Evolutionary conservation across 2,329 filamentous ascomycete species (phyloP).

Genomic region (Didymella segeticola): DNA sequence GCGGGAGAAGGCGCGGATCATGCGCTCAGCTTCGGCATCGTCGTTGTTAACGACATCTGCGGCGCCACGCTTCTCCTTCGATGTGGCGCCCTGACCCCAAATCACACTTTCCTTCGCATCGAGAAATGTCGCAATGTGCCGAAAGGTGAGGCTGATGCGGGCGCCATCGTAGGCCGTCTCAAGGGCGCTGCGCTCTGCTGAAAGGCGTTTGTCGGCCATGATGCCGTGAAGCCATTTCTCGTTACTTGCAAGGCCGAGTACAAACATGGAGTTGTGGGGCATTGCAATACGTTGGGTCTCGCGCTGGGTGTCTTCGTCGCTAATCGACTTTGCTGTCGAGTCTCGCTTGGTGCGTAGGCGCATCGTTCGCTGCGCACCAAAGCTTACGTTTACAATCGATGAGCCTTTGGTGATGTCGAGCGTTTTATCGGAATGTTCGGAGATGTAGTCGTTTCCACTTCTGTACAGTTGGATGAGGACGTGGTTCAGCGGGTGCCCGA

Average conservation of each 20-base stretch:
- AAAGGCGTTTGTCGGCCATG: slow-evolving; percentile 78
- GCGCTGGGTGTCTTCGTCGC: slow-evolving; percentile 50
- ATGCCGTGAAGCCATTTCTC: slow-evolving; percentile 92
- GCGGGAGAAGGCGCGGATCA: slow-evolving; percentile 80
- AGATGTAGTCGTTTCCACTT: slow-evolving; percentile 88
- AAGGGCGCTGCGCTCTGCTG: slow-evolving; percentile 68
- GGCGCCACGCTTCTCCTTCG: slow-evolving; percentile 69
- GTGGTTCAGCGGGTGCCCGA: slow-evolving; percentile 87
- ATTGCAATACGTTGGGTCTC: slow-evolving; percentile 72
- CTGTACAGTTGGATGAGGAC: slow-evolving; percentile 93
- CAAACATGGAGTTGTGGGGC: slow-evolving; percentile 87
- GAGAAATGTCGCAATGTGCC: slow-evolving; percentile 86
- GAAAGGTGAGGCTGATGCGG: slow-evolving; percentile 91
- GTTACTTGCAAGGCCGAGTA: slow-evolving; percentile 83
- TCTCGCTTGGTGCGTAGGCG: slow-evolving; percentile 80
- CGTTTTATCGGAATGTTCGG: slow-evolving; percentile 96
- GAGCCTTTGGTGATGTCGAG: slow-evolving; percentile 83
- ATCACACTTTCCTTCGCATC: slow-evolving; percentile 69
- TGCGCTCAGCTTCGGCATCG: slow-evolving; percentile 66
- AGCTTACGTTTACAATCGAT: slow-evolving; percentile 88
- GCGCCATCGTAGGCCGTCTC: slow-evolving; percentile 77
- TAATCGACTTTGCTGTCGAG: slow-evolving; percentile 24
- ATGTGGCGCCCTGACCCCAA: slow-evolving; percentile 89
- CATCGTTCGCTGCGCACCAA: slow-evolving; percentile 94
- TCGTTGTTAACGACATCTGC: slow-evolving; percentile 73